Conservation (phyloP, 176 grass and related monocot species). For the Oryza australiensis region DNA sequence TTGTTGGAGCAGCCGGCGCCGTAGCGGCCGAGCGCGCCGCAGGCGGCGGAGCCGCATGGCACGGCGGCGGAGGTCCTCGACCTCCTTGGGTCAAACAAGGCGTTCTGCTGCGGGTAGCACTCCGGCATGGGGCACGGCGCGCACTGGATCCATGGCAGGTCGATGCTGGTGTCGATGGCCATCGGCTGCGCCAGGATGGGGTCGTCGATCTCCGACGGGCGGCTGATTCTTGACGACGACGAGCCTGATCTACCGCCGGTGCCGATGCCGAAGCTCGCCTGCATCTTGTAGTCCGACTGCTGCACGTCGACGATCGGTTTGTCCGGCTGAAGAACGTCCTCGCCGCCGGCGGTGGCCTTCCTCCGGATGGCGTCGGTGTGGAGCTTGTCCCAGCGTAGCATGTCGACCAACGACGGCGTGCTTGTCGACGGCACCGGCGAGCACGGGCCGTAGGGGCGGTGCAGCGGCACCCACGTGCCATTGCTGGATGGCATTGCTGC, state of each 20-base stretch:
- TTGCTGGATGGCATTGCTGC: not conserved
- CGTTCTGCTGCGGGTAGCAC: constrained; percentile 11
- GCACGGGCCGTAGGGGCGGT: constrained; percentile 12
- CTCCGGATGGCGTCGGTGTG: constrained; percentile 30
- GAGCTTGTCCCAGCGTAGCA: constrained; percentile 34
- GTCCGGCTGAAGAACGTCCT: not conserved
- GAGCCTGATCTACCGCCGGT: not conserved
- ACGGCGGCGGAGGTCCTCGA: not conserved
- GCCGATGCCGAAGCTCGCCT: not conserved
- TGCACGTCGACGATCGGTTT: not conserved
- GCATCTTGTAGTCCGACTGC: no score
- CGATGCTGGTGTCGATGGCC: constrained; percentile 54
- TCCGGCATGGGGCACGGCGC: not conserved
- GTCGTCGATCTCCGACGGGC: not conserved
- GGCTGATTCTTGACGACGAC: no score
- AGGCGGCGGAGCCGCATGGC: not conserved
- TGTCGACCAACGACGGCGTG: constrained; percentile 9
- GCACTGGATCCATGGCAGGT: constrained; percentile 59
- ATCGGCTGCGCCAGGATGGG: constrained; percentile 5
- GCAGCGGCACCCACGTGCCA: not conserved
- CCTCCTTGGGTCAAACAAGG: not conserved
- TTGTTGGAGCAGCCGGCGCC: no score
- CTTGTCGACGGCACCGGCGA: not conserved
- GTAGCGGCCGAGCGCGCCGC: not conserved
- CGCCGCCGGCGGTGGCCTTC: not conserved